Evolutionary conservation across 2,329 filamentous ascomycete genomes (phyloP), one percentile per base, ranked within the genome.

Genomic region (Fusarium sp.): DNA sequence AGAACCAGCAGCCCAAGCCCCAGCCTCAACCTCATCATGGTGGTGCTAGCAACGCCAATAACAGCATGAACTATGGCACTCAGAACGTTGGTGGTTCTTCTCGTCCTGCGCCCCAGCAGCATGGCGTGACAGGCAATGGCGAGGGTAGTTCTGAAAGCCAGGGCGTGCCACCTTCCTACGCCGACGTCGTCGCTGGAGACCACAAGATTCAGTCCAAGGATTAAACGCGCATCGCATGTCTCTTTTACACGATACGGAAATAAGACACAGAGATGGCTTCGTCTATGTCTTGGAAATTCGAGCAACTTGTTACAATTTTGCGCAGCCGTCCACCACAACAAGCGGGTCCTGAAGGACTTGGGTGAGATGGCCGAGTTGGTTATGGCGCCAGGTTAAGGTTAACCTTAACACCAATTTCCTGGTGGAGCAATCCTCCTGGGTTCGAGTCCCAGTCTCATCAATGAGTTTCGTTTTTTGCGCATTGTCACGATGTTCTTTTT

Each of bases 171-270:
- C 95, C 96, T 8, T 94, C 92, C 19, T 98, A 98, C 81, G 92
- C 93, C 21, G 94, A 98, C 83, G 95, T 94, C 52, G 92, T 98
- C 66, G 92, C 91, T 77, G 94, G 94, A 3, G 95, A 98, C 79
- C 84, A 98, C 83, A 98, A 98, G 88, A 87, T 98, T 56, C 96
- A 98, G 86, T 76, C 79, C 15, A 73, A 73, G 25, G 77, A 80
- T 9, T 82, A 81, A 62, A 65, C 25, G 21, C 33, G 14, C 25
- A 16, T 21, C 46, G 4, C 16, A 45, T 39, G 48, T 10, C 46
- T 23, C 29, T 45, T 45, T 48, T 27, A 52, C 51, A 37, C 57
- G 33, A 31, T 10, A 27, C 23, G 44, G 54, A 52, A 59, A 52
- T 45, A 60, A 44, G 44, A 29, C 11, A 23, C 27, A 14, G 14